These are phyloP conservation scores for Aspergillus calidoustus DNA, from an alignment of 2,329 filamentous ascomycete species.

Conservation along the genomic window DNA sequence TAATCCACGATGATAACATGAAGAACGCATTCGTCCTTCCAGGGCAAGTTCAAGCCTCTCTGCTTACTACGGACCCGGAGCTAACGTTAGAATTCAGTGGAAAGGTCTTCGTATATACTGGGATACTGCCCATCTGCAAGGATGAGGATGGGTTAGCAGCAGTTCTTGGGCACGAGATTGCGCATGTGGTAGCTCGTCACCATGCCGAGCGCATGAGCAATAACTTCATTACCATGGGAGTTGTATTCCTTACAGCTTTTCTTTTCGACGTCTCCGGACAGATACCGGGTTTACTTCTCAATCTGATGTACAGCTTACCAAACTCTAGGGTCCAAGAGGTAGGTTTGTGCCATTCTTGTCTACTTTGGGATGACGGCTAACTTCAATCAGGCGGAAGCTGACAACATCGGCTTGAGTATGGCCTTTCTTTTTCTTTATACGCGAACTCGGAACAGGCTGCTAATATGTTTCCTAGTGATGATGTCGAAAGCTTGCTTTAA, in stretches of 20 bases:
- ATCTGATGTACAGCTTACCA: conserved; percentile 58
- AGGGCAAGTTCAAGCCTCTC: conserved; percentile 44
- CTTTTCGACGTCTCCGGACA: conserved; percentile 48
- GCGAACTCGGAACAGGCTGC: neutral
- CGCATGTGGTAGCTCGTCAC: conserved; percentile 65
- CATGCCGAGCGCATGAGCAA: conserved; percentile 59
- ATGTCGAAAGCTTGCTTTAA: conserved; percentile 67
- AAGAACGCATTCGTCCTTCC: conserved; percentile 68
- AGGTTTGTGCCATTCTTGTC: conserved; percentile 12
- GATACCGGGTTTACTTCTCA: conserved; percentile 47
- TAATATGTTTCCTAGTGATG: conserved; percentile 52
- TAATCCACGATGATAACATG: conserved; percentile 55
- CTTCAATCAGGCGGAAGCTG: conserved; percentile 57
- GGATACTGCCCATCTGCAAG: conserved; percentile 61
- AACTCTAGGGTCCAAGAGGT: conserved; percentile 63
- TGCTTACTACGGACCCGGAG: neutral
- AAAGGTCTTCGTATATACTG: conserved; percentile 68
- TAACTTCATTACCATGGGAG: conserved; percentile 38
- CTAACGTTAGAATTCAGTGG: conserved; percentile 43
- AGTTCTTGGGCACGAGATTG: conserved; percentile 67
- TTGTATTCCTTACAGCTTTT: conserved; percentile 32
- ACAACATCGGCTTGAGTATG: conserved; percentile 62
- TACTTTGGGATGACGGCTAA: conserved; percentile 12
- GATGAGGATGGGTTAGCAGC: conserved; percentile 64
- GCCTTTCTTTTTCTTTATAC: neutral